Percentiles rank a stretch among this genome's conserved stretches.
Evolutionary conservation across 2,329 filamentous ascomycete genomes (phyloP).

Genomic region (Diaporthe australafricana): DNA sequence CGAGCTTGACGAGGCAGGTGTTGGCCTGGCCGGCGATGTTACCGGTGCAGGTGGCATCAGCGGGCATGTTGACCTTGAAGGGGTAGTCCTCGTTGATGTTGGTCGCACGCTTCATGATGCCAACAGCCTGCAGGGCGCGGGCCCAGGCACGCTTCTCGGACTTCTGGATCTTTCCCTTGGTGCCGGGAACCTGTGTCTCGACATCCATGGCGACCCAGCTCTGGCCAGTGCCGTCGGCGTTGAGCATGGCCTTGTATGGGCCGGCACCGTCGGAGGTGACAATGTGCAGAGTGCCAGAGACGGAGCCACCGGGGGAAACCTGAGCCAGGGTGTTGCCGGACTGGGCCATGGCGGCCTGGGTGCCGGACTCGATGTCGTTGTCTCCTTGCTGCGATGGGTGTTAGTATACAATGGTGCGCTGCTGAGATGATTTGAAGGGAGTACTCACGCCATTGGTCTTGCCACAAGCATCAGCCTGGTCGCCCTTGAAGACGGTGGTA

Average conservation of each 20-base stretch:
- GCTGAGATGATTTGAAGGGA: no score
- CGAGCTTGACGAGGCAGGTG: conserved; percentile 46
- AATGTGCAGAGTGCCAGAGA: conserved; percentile 52
- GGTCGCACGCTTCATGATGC: conserved; percentile 38
- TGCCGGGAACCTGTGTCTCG: conserved; percentile 52
- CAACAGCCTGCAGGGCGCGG: conserved; percentile 35
- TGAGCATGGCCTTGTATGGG: conserved; percentile 52
- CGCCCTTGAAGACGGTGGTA: conserved; percentile 57
- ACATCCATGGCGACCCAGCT: conserved; percentile 48
- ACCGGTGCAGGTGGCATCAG: conserved; percentile 43
- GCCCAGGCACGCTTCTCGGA: conserved; percentile 38
- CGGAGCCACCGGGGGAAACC: conserved; percentile 48
- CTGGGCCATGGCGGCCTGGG: conserved; percentile 46
- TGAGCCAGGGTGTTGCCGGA: conserved; percentile 54
- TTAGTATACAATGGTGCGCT: not conserved
- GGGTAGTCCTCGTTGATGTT: conserved; percentile 42
- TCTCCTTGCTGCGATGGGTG: conserved; percentile 42
- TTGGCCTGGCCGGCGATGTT: conserved; percentile 41
- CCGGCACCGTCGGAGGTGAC: conserved; percentile 57
- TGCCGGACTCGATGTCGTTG: conserved; percentile 49
- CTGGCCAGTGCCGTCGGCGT: conserved; percentile 50
- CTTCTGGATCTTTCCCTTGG: conserved; percentile 47
- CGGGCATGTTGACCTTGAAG: conserved; percentile 43
- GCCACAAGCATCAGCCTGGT: conserved; percentile 52
- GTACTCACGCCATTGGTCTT: conserved; percentile 44